Evolutionary conservation across 148 eudicot genomes (phyloP).

Genomic region (Persicaria tinctoria): DNA sequence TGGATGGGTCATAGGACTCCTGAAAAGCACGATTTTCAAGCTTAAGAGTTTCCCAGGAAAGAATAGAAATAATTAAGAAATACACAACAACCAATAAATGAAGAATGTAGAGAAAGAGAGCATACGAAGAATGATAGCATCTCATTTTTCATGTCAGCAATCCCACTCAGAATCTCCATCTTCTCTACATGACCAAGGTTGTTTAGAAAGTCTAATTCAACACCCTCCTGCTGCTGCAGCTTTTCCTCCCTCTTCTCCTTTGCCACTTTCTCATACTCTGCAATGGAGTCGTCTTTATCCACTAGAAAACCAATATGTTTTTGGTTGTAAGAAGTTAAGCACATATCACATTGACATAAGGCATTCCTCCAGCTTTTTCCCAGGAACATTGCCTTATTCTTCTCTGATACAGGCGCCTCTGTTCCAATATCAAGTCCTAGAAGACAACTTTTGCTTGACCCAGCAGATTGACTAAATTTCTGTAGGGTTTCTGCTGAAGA

Average conservation of each 20-base stretch:
- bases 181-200: conserved; percentile 84
- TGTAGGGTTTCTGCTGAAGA: conserved; percentile 9
- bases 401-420: conserved; percentile 28
- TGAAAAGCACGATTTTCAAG: conserved; percentile 22
- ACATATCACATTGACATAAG: conserved; percentile 66
- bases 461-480: conserved; percentile 29
- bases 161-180: conserved; percentile 80
- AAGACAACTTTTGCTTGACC: conserved; percentile 36
- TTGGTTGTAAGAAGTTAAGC: conserved; percentile 44
- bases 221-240: conserved; percentile 66
- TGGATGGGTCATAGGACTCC: conserved; percentile 61
- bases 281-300: conserved; percentile 80
- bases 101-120: conserved; percentile 7
- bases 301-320: conserved; percentile 61
- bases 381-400: conserved; percentile 56
- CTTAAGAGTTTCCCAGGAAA: background rate
- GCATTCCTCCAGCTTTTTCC: conserved; percentile 64
- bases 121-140: conserved; percentile 66
- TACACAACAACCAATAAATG: background rate
- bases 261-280: conserved; percentile 80
- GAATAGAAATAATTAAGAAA: background rate
- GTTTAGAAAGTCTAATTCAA: conserved; percentile 49
- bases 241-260: conserved; percentile 81
- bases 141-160: conserved; percentile 88
- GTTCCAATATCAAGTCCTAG: conserved; percentile 48